Evolutionary conservation across 2,329 filamentous ascomycete species (phyloP).

Genomic region (Aspergillus vadensis): DNA sequence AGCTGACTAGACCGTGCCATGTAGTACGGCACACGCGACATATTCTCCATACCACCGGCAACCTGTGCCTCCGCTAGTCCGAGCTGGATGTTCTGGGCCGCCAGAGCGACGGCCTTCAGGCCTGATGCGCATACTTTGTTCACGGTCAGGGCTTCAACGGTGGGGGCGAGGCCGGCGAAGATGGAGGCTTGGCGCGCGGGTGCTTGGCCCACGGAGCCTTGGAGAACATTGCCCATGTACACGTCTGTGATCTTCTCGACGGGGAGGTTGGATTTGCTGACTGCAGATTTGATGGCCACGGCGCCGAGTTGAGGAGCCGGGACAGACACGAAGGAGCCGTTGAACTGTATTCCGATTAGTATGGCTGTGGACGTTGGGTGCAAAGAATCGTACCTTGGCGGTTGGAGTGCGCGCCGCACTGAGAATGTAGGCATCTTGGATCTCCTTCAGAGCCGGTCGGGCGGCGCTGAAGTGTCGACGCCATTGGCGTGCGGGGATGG

Average conservation of each 20-base stretch:
- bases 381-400: slow-evolving; percentile 65
- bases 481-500: slow-evolving; percentile 47
- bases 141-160: slow-evolving; percentile 84
- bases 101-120: slow-evolving; percentile 85
- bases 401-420: slow-evolving; percentile 88
- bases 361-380: neutral
- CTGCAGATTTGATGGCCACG: slow-evolving; percentile 84
- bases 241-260: slow-evolving; percentile 81
- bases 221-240: slow-evolving; percentile 96
- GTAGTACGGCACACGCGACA: slow-evolving; percentile 93
- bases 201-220: slow-evolving; percentile 80
- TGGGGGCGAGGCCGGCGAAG: slow-evolving; percentile 80
- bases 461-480: slow-evolving; percentile 57
- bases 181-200: slow-evolving; percentile 89
- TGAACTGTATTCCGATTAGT: slow-evolving; percentile 66
- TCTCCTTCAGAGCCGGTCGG: slow-evolving; percentile 59
- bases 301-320: slow-evolving; percentile 87
- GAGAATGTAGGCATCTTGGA: slow-evolving; percentile 91
- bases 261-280: slow-evolving; percentile 83
- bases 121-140: slow-evolving; percentile 99
- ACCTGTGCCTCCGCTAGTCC: slow-evolving; percentile 85
- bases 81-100: slow-evolving; percentile 91
- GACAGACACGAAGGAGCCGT: slow-evolving; percentile 82
- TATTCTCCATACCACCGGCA: slow-evolving; percentile 97
- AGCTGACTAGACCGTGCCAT: slow-evolving; percentile 77